A percentile compares a stretch with the other conserved stretches of the same genome.
phyloP scores from a whole-genome alignment of 2,329 filamentous ascomycete species.

The Penicillium sp. region DNA sequence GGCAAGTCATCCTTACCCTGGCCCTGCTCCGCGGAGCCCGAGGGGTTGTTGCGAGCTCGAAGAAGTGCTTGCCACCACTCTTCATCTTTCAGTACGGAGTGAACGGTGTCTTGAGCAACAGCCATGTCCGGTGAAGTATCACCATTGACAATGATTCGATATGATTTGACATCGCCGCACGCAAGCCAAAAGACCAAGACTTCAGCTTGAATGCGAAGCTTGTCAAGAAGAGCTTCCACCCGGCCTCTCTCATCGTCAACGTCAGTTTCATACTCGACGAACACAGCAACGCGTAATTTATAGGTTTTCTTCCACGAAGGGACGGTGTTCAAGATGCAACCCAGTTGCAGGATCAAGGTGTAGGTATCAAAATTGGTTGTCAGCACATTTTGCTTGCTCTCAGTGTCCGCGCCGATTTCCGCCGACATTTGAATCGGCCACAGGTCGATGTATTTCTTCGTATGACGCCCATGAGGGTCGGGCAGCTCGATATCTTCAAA shows the following conservation, averaged over 20 bases:
- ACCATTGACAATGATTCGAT: constrained; percentile 80
- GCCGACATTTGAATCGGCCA: constrained; percentile 96
- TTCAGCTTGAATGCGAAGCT: constrained; percentile 79
- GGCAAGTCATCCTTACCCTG: constrained; percentile 27
- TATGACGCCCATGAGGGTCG: constrained; percentile 60
- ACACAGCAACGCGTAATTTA: constrained; percentile 77
- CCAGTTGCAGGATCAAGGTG: constrained; percentile 83
- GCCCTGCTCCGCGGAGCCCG: constrained; percentile 23
- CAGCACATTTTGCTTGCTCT: constrained; percentile 68
- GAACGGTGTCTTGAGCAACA: constrained; percentile 65
- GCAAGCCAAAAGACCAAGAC: constrained; percentile 83
- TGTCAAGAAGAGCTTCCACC: constrained; percentile 76
- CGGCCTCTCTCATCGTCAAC: constrained; percentile 77
- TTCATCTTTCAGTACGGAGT: constrained; percentile 71
- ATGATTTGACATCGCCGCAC: constrained; percentile 72
- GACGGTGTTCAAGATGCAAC: constrained; percentile 82
- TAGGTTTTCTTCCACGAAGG: constrained; percentile 79
- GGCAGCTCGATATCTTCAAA: constrained; percentile 80
- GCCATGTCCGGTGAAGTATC: constrained; percentile 56
- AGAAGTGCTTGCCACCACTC: constrained; percentile 75
- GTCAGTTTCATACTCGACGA: constrained; percentile 87
- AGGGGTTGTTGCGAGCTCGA: constrained; percentile 26
- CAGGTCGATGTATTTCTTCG: constrained; percentile 81
- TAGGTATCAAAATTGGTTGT: constrained; percentile 94
- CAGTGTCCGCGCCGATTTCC: constrained; percentile 71